phyloP scores from a whole-genome alignment of 2,329 filamentous ascomycete species.

The Alternaria triticimaculans region DNA sequence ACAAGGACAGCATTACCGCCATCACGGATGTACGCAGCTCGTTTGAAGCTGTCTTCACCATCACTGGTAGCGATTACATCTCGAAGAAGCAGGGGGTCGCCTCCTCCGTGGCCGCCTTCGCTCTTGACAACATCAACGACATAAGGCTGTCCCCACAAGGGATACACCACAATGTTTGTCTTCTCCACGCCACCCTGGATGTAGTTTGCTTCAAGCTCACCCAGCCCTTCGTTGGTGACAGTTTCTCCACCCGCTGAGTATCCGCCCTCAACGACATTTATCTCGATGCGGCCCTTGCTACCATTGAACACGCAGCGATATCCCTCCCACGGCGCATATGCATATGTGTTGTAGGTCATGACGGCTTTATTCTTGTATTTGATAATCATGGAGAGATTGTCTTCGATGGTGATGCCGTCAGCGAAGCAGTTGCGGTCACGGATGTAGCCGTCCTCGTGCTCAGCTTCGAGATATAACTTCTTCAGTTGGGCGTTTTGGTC shows the following conservation, averaged over 20 bases:
- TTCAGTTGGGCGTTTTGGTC: conserved; percentile 62
- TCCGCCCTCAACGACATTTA: conserved; percentile 67
- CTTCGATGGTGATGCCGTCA: conserved; percentile 69
- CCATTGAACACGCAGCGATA: conserved; percentile 66
- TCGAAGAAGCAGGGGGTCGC: conserved; percentile 63
- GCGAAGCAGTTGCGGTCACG: conserved; percentile 69
- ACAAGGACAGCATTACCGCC: conserved; percentile 66
- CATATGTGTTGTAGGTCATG: conserved; percentile 65
- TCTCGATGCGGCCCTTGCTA: conserved; percentile 64
- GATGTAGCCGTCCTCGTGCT: conserved; percentile 68
- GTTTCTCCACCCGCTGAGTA: conserved; percentile 62
- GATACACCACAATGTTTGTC: conserved; percentile 55
- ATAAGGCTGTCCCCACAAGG: conserved; percentile 61
- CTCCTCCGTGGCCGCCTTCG: conserved; percentile 65
- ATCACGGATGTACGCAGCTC: conserved; percentile 63
- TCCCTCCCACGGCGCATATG: conserved; percentile 69
- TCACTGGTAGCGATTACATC: conserved; percentile 64
- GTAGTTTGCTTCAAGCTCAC: conserved; percentile 5
- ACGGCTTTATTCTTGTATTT: conserved; percentile 63
- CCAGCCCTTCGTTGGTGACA: conserved; percentile 3
- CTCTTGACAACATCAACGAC: conserved; percentile 62
- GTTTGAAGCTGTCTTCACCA: conserved; percentile 56
- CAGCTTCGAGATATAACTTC: conserved; percentile 66
- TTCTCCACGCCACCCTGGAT: conserved; percentile 6
- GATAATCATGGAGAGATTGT: conserved; percentile 68